phyloP scores from a whole-genome alignment of 345 rosid genomes.

The Turnera subulata region DNA sequence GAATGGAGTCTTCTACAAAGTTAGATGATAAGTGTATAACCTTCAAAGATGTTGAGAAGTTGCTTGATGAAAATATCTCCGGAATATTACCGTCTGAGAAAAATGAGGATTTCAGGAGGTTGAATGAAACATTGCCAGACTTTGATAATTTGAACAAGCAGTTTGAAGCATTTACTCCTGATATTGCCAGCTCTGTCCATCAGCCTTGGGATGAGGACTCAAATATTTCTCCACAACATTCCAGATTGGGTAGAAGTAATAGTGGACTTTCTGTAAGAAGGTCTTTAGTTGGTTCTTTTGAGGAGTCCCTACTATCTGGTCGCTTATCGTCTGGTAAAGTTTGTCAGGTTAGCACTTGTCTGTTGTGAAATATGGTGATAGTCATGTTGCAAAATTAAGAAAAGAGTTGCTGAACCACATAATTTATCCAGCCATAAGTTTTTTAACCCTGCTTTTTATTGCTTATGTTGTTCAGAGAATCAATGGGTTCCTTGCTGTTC shows the following conservation, averaged over 20 bases:
- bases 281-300: conserved; percentile 95
- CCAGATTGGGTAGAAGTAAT: conserved; percentile 50
- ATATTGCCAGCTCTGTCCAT: not conserved
- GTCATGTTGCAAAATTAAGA: conserved; percentile 5
- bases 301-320: conserved; percentile 90
- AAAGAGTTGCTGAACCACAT: not conserved
- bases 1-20: conserved; percentile 33
- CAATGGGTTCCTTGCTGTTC: conserved; percentile 92
- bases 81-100: conserved; percentile 21
- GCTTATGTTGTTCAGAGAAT: conserved; percentile 52
- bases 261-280: conserved; percentile 70
- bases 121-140: conserved; percentile 44
- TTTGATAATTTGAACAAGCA: conserved; percentile 41
- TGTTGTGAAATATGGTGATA: not conserved
- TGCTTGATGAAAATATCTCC: conserved; percentile 30
- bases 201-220: conserved; percentile 15
- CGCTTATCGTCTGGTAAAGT: conserved; percentile 55
- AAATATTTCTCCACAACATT: conserved; percentile 32
- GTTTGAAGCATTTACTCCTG: conserved; percentile 26
- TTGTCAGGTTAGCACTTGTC: conserved; percentile 53
- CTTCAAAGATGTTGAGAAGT: conserved; percentile 39
- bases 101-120: conserved; percentile 32
- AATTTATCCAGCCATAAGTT: too few relatives aligned
- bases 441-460: conserved; percentile 1
- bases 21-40: conserved; percentile 25